Evolutionary conservation across 371 early-diverging fungal genomes (phyloP).

Genomic region (Apophysomyces variabilis): DNA sequence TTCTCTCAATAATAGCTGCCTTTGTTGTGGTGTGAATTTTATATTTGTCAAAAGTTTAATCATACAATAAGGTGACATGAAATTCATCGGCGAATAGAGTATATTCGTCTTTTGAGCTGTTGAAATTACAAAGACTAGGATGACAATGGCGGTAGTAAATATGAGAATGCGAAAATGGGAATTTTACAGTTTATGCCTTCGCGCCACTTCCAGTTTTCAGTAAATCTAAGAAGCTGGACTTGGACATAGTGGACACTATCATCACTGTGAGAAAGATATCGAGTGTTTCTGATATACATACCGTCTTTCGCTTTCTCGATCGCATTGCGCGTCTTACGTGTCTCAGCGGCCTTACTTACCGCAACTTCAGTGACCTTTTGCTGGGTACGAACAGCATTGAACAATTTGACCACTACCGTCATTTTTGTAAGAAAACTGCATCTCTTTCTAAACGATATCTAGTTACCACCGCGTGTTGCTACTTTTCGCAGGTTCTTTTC

Average conservation of each 20-base stretch:
- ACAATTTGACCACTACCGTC: conserved; percentile 74
- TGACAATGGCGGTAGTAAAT: neutral
- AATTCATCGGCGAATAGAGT: no score
- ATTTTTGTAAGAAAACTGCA: no score
- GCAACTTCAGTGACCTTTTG: conserved; percentile 71
- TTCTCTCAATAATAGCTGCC: no score
- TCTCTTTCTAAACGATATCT: neutral
- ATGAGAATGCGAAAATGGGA: neutral
- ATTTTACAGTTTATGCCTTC: neutral
- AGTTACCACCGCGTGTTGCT: conserved; percentile 82
- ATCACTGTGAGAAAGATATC: neutral
- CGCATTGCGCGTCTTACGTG: conserved; percentile 48
- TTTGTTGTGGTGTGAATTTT: no score
- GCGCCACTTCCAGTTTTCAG: conserved; percentile 54
- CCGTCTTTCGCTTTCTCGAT: conserved; percentile 60
- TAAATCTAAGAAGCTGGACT: conserved; percentile 66
- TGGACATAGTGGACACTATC: conserved; percentile 64
- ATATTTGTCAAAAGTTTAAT: no score
- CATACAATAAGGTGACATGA: no score
- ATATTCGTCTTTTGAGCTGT: no score
- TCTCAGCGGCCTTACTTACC: conserved; percentile 43
- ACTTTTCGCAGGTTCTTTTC: conserved; percentile 84
- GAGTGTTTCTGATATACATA: conserved; percentile 17
- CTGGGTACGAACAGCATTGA: conserved; percentile 83
- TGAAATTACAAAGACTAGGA: neutral